Conservation (phyloP, 108 stramenopile genomes). For the Skeletonema menzelii region DNA sequence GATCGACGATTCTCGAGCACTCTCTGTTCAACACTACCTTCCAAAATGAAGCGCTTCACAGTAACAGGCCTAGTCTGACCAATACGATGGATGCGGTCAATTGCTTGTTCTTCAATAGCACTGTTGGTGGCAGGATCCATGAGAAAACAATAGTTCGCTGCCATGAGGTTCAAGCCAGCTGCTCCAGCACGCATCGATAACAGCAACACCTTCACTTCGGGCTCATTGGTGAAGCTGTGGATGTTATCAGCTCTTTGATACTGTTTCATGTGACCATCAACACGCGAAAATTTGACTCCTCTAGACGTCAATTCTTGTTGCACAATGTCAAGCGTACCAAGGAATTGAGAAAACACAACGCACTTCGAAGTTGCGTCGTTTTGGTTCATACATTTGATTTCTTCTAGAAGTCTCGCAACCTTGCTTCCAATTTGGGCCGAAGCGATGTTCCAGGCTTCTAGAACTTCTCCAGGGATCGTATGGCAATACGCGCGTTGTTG, state of each 20-base stretch:
- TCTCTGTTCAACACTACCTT: conserved; percentile 25
- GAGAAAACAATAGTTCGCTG: conserved; percentile 19
- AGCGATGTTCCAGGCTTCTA: background rate
- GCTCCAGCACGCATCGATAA: conserved; percentile 28
- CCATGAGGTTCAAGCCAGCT: conserved; percentile 29
- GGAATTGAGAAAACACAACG: conserved; percentile 30
- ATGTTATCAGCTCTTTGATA: conserved; percentile 30
- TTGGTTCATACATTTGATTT: conserved; percentile 15
- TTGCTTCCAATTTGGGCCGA: conserved; percentile 1
- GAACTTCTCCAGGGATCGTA: conserved; percentile 7
- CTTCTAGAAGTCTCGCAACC: conserved; percentile 16
- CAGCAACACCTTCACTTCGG: conserved; percentile 14
- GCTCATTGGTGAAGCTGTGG: conserved; percentile 17
- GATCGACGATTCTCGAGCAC: conserved; percentile 12
- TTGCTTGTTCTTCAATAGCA: conserved; percentile 33
- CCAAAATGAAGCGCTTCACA: conserved; percentile 31
- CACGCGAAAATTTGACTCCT: conserved; percentile 11
- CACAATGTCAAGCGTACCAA: conserved; percentile 15
- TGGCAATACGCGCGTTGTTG: conserved; percentile 3
- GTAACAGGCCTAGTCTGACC: conserved; percentile 51
- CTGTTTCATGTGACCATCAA: conserved; percentile 33
- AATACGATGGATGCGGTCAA: conserved; percentile 48
- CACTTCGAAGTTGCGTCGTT: conserved; percentile 17
- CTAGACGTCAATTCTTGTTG: conserved; percentile 23
- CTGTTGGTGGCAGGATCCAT: conserved; percentile 13